A percentile compares a stretch with the other conserved stretches of the same genome.
Evolutionary conservation across 1,139 yeast species (phyloP).

Genomic region (Candida sojae): DNA sequence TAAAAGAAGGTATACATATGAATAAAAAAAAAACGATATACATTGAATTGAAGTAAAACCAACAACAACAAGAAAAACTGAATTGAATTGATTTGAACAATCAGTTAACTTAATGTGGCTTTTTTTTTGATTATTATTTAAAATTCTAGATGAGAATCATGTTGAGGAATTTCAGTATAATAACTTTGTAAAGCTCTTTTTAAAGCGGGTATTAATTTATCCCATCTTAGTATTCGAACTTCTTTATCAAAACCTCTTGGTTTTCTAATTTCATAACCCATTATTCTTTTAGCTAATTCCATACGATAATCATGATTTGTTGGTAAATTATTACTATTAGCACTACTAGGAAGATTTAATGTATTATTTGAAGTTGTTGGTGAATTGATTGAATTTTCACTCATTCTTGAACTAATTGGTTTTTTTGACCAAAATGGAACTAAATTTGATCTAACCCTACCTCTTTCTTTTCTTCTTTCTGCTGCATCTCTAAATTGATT

Average conservation of each 20-base stretch:
- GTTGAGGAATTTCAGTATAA: slow-evolving; percentile 52
- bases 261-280: slow-evolving; percentile 63
- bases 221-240: slow-evolving; percentile 64
- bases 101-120: no score
- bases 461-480: slow-evolving; percentile 59
- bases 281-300: slow-evolving; percentile 63
- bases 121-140: not conserved
- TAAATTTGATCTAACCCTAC: slow-evolving; percentile 62
- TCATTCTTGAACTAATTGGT: slow-evolving; percentile 55
- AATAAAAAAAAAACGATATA: no score
- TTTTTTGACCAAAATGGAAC: slow-evolving; percentile 70
- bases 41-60: no score
- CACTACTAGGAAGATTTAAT: not conserved
- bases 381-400: slow-evolving; percentile 18
- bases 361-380: not conserved
- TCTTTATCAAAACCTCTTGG: slow-evolving; percentile 72
- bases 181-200: slow-evolving; percentile 65
- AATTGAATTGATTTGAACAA: no score
- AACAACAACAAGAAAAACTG: no score
- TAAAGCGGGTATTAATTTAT: slow-evolving; percentile 58
- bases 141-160: slow-evolving; percentile 13
- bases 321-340: slow-evolving; percentile 11
- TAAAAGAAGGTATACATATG: no score
- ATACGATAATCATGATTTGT: slow-evolving; percentile 47
- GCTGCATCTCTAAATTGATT: slow-evolving; percentile 47